Evolutionary conservation across 257 asterid genomes (phyloP), one percentile per base, ranked within the genome.

Genomic region (Perilla frutescens): DNA sequence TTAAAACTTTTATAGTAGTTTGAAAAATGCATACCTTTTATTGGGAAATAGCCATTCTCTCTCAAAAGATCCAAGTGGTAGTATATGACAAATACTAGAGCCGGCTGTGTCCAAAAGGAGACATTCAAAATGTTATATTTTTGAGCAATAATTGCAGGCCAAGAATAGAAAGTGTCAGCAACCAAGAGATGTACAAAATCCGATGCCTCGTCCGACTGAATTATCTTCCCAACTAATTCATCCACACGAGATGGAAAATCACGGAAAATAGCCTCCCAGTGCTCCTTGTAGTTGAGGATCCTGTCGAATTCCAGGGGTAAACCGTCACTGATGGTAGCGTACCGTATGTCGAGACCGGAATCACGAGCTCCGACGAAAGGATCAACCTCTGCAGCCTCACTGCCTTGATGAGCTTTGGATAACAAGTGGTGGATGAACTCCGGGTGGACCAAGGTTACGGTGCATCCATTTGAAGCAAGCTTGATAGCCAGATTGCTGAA

Each of bases 331-430:
- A 84, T 78, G 10, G 88, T 86, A 0, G 79, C 60, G 57, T 87
- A 87, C 64, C 81, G 79, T 40, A 87, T 82, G 77, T 87, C 90
- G 0, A 86, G 88, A 6, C 89, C 89, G 1, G 84, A 77, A 8
- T 81, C 39, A 1, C 87, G 82, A 9, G 83, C 79, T 39, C 44
- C 75, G 6, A 82, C 76, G 51, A 78, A 78, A 3, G 62, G 4
- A 59, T 59, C 78, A 11, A 40, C 36, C 4, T 72, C 61, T 34
- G 37, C 37, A 5, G 4, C 5, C 15, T 7, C 34, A 11, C 4
- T 4, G 13, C 43, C 26, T 20, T 1, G 26, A 13, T 59, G 54
- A 7, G 58, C 78, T 8, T 50, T 69, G 5, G 80, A 62, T 43
- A 76, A 5, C 49, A 53, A 13, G 57, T 69, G 80, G 36, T 76